phyloP scores from a whole-genome alignment of 2,329 filamentous ascomycete genomes.

The Tolypocladium tundrense region DNA sequence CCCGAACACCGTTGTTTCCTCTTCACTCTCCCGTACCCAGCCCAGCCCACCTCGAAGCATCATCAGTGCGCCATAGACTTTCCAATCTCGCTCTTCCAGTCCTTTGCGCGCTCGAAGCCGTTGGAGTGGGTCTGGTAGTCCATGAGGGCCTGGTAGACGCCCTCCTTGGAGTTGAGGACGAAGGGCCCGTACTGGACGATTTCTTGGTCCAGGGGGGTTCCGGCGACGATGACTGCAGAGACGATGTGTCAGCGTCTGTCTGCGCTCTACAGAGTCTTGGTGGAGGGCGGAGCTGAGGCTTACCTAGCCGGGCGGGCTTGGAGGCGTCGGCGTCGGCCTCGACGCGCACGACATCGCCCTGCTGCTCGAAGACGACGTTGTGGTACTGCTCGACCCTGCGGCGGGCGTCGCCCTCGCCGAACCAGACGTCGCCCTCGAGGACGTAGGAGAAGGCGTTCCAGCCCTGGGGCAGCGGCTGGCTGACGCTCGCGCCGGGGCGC shows the following conservation, averaged over 20 bases:
- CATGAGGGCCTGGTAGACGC: conserved; percentile 65
- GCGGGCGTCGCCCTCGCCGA: conserved; percentile 42
- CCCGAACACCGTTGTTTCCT: background rate
- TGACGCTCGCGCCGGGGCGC: conserved; percentile 65
- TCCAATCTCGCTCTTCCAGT: conserved; percentile 81
- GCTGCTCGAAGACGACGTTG: conserved; percentile 78
- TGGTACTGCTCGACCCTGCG: conserved; percentile 59
- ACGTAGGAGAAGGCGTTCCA: conserved; percentile 92
- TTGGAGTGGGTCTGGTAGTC: conserved; percentile 66
- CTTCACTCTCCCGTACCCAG: background rate
- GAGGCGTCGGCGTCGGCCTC: conserved; percentile 57
- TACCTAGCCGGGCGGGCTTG: conserved; percentile 41
- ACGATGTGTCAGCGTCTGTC: background rate
- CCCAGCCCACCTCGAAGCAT: no score
- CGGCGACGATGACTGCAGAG: conserved; percentile 56
- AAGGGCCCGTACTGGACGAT: conserved; percentile 81
- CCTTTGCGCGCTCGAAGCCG: conserved; percentile 68
- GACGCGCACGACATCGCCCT: conserved; percentile 66
- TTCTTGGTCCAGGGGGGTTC: conserved; percentile 68
- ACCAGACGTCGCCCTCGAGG: conserved; percentile 61
- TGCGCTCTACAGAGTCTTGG: background rate
- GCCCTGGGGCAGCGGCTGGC: conserved; percentile 62
- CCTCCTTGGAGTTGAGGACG: conserved; percentile 61
- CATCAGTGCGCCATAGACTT: conserved; percentile 51
- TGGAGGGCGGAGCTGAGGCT: conserved; percentile 1